Conservation (phyloP, 1,284 basidiomycete species). For the Sanghuangporus sanghuang region DNA sequence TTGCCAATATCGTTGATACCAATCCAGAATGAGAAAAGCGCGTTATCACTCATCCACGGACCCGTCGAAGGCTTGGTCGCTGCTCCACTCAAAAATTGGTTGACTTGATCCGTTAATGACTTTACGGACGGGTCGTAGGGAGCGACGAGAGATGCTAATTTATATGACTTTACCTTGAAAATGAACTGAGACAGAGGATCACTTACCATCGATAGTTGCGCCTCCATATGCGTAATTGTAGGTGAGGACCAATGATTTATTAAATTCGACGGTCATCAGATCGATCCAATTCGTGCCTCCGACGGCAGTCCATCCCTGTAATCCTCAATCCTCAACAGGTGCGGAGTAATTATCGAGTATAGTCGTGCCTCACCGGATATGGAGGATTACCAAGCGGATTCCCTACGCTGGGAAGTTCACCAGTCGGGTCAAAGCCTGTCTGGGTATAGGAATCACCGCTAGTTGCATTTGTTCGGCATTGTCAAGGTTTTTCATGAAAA, state of each 20-base stretch:
- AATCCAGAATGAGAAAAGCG: constrained; percentile 56
- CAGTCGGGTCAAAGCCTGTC: constrained; percentile 42
- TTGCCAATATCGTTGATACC: constrained; percentile 60
- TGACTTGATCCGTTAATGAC: constrained; percentile 51
- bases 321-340: neutral
- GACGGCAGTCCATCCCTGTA: constrained; percentile 44
- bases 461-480: neutral
- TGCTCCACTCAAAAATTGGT: constrained; percentile 40
- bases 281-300: constrained; percentile 59
- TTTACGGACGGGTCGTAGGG: constrained; percentile 46
- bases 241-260: constrained; percentile 46
- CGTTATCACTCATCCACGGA: constrained; percentile 47
- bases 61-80: constrained; percentile 40
- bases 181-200: neutral
- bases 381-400: constrained; percentile 56
- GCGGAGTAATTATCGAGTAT: neutral
- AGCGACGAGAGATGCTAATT: constrained; percentile 14
- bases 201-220: constrained; percentile 46
- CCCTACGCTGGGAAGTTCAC: constrained; percentile 36
- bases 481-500: neutral
- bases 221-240: constrained; percentile 62
- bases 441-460: constrained; percentile 59
- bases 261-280: constrained; percentile 42
- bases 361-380: constrained; percentile 35
- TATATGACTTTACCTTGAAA: neutral